These are phyloP conservation scores for Aspergillus piperis DNA, from an alignment of 2,329 filamentous ascomycete species.

Conservation along the genomic window DNA sequence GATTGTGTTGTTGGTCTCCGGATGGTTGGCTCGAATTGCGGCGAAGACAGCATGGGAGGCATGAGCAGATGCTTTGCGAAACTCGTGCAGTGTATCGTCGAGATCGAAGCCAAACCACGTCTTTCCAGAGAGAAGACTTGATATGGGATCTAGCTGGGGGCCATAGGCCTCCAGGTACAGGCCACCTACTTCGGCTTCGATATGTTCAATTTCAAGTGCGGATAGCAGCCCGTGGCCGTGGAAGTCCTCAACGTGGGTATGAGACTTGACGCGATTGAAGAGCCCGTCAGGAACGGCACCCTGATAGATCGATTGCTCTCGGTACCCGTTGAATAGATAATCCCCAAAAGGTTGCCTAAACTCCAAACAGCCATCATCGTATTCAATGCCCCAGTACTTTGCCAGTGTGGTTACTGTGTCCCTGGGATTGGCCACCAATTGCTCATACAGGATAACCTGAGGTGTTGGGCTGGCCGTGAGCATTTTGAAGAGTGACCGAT, in stretches of 20 bases:
- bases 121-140: slow-evolving; percentile 7
- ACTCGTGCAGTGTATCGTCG: slow-evolving; percentile 53
- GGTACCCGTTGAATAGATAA: neutral
- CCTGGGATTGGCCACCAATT: neutral
- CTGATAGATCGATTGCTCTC: neutral
- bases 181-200: neutral
- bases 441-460: neutral
- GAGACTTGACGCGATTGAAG: neutral
- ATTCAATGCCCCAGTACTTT: neutral
- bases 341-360: neutral
- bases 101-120: slow-evolving; percentile 52
- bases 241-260: neutral
- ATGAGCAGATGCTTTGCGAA: slow-evolving; percentile 42
- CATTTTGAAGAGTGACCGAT: neutral
- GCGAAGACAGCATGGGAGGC: slow-evolving; percentile 40
- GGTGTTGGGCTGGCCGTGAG: neutral
- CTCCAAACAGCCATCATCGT: neutral
- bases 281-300: neutral
- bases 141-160: neutral
- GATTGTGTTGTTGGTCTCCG: neutral
- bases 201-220: neutral
- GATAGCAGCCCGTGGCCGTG: neutral
- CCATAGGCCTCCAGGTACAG: neutral
- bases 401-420: neutral
- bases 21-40: slow-evolving; percentile 26